Percentiles rank a stretch among this genome's conserved stretches.
Evolutionary conservation across 371 early-diverging fungal species (phyloP).

Genomic region (Smittium culicis): DNA sequence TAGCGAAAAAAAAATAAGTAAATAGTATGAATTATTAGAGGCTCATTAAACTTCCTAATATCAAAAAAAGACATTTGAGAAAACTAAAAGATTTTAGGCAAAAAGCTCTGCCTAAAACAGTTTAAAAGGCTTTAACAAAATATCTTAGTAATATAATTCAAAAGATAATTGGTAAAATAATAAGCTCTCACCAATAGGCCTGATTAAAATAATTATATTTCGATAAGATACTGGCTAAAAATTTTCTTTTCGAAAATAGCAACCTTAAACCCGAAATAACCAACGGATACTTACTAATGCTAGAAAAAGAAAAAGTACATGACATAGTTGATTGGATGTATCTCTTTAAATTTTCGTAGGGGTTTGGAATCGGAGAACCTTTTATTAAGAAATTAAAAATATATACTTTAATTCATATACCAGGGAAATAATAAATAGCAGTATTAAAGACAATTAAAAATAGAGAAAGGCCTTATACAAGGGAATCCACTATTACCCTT

Average conservation of each 20-base stretch:
- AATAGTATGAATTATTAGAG: background rate
- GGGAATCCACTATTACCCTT: constrained; percentile 15
- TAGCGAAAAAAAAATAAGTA: background rate
- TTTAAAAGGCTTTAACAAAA: background rate
- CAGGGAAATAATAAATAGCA: constrained; percentile 1
- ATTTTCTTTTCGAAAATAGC: background rate
- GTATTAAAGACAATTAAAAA: background rate
- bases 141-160: background rate
- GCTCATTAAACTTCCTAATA: background rate
- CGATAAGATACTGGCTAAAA: background rate
- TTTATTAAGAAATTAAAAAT: constrained; percentile 1
- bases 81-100: background rate
- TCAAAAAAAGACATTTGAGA: background rate
- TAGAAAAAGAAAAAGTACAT: background rate
- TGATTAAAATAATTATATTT: background rate
- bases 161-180: background rate
- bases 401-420: background rate
- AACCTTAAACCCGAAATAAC: background rate
- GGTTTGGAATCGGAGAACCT: background rate
- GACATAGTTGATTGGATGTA: background rate
- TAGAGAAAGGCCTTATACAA: constrained; percentile 12
- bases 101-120: background rate
- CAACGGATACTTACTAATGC: background rate
- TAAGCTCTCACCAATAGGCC: background rate
- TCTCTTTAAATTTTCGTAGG: background rate